Conservation (phyloP, 805 yeast species). For the Sugiyamaella americana region DNA sequence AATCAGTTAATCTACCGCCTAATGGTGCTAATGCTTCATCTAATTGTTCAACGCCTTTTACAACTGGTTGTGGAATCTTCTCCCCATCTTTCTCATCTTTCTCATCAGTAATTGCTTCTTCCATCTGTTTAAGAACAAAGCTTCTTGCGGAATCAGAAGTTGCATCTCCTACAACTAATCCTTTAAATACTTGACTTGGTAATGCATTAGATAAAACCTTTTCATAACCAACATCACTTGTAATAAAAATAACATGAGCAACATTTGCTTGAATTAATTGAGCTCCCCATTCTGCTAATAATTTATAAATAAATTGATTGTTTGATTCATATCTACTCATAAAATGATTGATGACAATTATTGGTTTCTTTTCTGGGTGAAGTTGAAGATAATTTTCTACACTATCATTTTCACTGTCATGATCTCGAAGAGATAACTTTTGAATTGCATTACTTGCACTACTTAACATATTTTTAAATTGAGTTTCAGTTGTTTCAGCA, state of each 20-base stretch:
- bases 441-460: conserved; percentile 70
- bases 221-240: conserved; percentile 76
- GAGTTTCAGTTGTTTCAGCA: conserved; percentile 75
- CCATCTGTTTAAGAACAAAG: conserved; percentile 34
- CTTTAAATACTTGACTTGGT: conserved; percentile 83
- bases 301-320: conserved; percentile 59
- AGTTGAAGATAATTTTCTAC: conserved; percentile 81
- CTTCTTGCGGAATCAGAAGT: conserved; percentile 59
- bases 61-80: background rate
- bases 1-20: conserved; percentile 93
- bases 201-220: conserved; percentile 63
- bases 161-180: conserved; percentile 74
- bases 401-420: conserved; percentile 35
- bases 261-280: conserved; percentile 64
- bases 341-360: conserved; percentile 74
- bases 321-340: conserved; percentile 46
- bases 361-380: conserved; percentile 81
- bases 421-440: conserved; percentile 41
- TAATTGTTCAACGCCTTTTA: conserved; percentile 33
- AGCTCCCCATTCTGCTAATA: conserved; percentile 86
- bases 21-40: conserved; percentile 61
- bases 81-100: conserved; percentile 27
- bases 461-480: conserved; percentile 71
- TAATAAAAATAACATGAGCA: conserved; percentile 85
- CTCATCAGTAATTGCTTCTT: conserved; percentile 20